Base-by-base conservation (phyloP, 129 eudicot species). In the Heracleum sosnowskyi region DNA sequence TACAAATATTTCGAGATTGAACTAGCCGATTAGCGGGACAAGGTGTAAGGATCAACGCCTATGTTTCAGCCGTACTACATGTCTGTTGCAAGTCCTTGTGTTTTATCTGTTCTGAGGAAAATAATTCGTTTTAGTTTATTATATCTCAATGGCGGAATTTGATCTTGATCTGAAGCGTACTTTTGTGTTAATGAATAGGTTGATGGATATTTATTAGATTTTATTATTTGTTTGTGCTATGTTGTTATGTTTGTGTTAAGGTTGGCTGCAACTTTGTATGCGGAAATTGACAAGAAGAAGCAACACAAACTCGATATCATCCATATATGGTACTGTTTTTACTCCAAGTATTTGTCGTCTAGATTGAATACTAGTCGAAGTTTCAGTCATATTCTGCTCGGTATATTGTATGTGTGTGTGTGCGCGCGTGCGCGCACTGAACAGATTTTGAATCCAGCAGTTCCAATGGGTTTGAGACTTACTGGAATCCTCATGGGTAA, bases 401-500 rank as follows among this genome's bases (percentile, higher is more conserved):
- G 22, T 34, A 64, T 60, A 64, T 31, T 64, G 39, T 64, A 22
- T 26, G 49, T 77, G 37, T 70, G 5, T 29, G 33, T 75, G 69
- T n/a, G n/a, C n/a, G n/a, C n/a, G n/a, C n/a, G n/a, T n/a, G n/a
- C n/a, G n/a, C n/a, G n/a, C 95, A 96, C 97, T 72, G 99, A 96
- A 84, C 92, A 96, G 79, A 92, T 96, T 63, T 47, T 96, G 57
- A 90, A 96, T 79, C 99, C 99, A 3, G 77, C 95, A 12, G 97
- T 96, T 49, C 97, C 97, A 41, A 90, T 96, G 99, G 97, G 97
- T 73, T 90, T 96, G 44, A 84, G 99, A 81, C 88, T 96, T 57
- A 92, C 99, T 44, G 97, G 99, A 78, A 92, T 96, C 83, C 97
- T 96, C 79, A 96, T 96, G 99, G 99, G 97, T 92, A 88, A 49